Percentiles rank a stretch among this genome's conserved stretches.
These are phyloP conservation scores for Cucurbitaria berberidis DNA, from an alignment of 2,329 filamentous ascomycete species.

Conservation along the genomic window DNA sequence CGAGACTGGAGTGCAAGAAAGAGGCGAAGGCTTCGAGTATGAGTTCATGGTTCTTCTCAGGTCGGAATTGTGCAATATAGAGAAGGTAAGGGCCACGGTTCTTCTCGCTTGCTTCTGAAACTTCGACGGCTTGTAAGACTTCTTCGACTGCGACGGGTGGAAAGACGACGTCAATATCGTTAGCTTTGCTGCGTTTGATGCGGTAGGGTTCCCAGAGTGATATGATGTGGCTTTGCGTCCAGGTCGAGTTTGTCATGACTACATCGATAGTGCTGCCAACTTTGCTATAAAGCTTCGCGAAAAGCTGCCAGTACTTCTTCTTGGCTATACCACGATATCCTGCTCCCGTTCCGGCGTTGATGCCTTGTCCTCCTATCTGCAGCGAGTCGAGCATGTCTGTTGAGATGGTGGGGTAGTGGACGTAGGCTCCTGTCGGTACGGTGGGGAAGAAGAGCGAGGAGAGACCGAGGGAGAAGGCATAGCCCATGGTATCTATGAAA, in stretches of 20 bases:
- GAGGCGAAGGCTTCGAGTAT: constrained; percentile 83
- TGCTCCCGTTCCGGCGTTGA: constrained; percentile 82
- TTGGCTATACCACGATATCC: constrained; percentile 76
- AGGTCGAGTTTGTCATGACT: constrained; percentile 96
- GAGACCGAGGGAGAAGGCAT: constrained; percentile 86
- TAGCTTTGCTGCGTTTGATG: constrained; percentile 52
- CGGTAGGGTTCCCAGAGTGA: constrained; percentile 71
- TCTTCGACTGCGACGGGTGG: constrained; percentile 91
- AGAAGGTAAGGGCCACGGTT: constrained; percentile 74
- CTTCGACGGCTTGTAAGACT: constrained; percentile 74
- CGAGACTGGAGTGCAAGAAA: constrained; percentile 60
- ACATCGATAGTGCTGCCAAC: constrained; percentile 86
- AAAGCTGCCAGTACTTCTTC: constrained; percentile 82
- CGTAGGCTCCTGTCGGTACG: constrained; percentile 88
- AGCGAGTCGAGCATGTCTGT: constrained; percentile 95
- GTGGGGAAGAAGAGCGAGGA: constrained; percentile 80
- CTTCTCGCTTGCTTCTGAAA: constrained; percentile 72
- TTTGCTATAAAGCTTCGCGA: constrained; percentile 81
- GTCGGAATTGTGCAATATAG: constrained; percentile 96
- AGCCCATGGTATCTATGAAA: constrained; percentile 98
- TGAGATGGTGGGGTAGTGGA: constrained; percentile 97
- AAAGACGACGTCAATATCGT: constrained; percentile 78
- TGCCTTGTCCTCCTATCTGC: constrained; percentile 62
- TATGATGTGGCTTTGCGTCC: constrained; percentile 82
- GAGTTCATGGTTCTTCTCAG: constrained; percentile 93